Conservation (phyloP, 805 yeast genomes). For the Yamadazyma tumulicola region DNA sequence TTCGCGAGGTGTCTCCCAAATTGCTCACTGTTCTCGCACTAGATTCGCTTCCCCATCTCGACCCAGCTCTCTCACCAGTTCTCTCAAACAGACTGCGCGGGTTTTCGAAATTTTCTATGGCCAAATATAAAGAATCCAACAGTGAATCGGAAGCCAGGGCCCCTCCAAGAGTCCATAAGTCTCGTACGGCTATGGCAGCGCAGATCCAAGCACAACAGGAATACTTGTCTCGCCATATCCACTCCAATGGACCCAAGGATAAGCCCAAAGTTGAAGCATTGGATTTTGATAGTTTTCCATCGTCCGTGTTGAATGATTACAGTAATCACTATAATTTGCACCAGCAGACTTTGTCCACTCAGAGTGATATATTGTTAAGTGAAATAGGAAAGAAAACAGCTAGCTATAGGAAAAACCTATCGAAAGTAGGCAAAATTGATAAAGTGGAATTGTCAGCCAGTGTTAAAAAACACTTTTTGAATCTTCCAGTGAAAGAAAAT, state of each 20-base stretch:
- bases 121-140: constrained; percentile 28
- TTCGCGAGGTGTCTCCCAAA: too few species aligned
- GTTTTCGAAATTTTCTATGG: constrained; percentile 10
- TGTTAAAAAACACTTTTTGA: constrained; percentile 66
- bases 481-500: constrained; percentile 62
- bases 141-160: constrained; percentile 34
- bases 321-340: constrained; percentile 54
- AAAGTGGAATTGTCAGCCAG: constrained; percentile 56
- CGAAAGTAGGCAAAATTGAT: constrained; percentile 40
- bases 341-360: constrained; percentile 56
- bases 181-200: constrained; percentile 47
- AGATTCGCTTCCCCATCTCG: too few species aligned
- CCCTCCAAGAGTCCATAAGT: constrained; percentile 46
- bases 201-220: constrained; percentile 71
- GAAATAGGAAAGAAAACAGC: constrained; percentile 70
- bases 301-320: constrained; percentile 66
- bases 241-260: constrained; percentile 71
- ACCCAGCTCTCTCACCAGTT: too few species aligned
- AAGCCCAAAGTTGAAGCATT: constrained; percentile 50
- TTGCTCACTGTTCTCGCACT: too few species aligned
- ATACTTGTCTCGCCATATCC: constrained; percentile 61
- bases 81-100: too few species aligned
- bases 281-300: constrained; percentile 66
- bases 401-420: constrained; percentile 26
- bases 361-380: constrained; percentile 68